Evolutionary conservation across 371 early-diverging fungal genomes (phyloP), one percentile per base, ranked within the genome.

Genomic region (Zopfochytrium polystomum): DNA sequence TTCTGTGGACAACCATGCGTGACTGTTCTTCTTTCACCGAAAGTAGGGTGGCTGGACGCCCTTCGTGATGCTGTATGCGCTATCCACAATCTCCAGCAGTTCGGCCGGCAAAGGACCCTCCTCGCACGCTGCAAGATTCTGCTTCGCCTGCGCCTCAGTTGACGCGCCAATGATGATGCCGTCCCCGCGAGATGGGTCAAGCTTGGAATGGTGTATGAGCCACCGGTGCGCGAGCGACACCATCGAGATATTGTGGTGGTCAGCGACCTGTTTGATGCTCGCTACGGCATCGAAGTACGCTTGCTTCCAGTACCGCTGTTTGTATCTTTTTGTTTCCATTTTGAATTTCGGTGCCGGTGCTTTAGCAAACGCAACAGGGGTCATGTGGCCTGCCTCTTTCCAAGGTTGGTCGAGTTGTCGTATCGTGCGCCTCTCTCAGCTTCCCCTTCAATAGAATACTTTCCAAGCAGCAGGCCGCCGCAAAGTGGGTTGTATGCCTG

Each of bases 401-500:
- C n/a, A n/a, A n/a, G n/a, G n/a, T n/a, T n/a, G n/a, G n/a, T n/a
- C n/a, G n/a, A n/a, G n/a, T n/a, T n/a, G n/a, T n/a, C n/a, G n/a
- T n/a, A n/a, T n/a, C n/a, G n/a, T n/a, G n/a, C n/a, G n/a, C n/a
- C n/a, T n/a, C n/a, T n/a, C n/a, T n/a, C n/a, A n/a, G n/a, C n/a
- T n/a, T n/a, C n/a, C n/a, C n/a, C n/a, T n/a, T n/a, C n/a, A n/a
- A n/a, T n/a, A n/a, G n/a, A n/a, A n/a, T n/a, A n/a, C n/a, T n/a
- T n/a, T n/a, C 81, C 80, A 6, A 74, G 62, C 20, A 82, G 60
- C 13, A 84, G 48, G 23, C 87, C 87, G 34, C 87, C 87, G 27
- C 79, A 76, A 15, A 84, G 67, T 0, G 85, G 85, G 63, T 84
- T 87, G 70, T 83, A 87, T 0, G 83, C 84, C n/a, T n/a, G n/a